phyloP scores from a whole-genome alignment of 805 yeast species.

The Yarrowia osloensis region DNA sequence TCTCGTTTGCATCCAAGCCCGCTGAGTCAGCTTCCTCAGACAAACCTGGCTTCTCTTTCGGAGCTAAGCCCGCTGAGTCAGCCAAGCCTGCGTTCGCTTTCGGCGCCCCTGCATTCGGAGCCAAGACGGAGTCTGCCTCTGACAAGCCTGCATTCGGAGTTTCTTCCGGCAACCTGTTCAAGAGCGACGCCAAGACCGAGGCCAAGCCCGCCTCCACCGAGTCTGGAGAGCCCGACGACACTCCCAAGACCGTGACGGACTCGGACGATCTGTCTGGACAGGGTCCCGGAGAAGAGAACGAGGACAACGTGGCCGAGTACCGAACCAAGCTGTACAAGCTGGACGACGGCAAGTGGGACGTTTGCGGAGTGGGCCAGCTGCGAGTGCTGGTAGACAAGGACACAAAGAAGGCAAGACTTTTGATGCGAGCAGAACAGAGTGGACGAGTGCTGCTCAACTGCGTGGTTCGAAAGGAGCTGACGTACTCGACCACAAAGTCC shows the following conservation, averaged over 20 bases:
- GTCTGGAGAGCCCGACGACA: conserved; percentile 30
- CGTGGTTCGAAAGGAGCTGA: conserved; percentile 56
- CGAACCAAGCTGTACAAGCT: conserved; percentile 71
- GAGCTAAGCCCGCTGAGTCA: conserved; percentile 33
- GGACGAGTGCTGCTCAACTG: conserved; percentile 75
- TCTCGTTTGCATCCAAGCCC: not conserved
- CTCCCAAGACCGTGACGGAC: conserved; percentile 35
- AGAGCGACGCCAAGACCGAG: not conserved
- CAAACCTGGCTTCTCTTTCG: conserved; percentile 35
- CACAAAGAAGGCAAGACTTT: conserved; percentile 64
- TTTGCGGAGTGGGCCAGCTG: conserved; percentile 75
- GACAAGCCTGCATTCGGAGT: conserved; percentile 16
- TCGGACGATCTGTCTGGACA: conserved; percentile 51
- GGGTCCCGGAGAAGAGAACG: conserved; percentile 86
- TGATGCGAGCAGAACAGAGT: conserved; percentile 87
- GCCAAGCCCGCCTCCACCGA: not conserved
- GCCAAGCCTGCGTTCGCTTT: conserved; percentile 34
- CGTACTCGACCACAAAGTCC: conserved; percentile 55
- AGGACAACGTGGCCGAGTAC: conserved; percentile 61
- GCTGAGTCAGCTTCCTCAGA: not conserved
- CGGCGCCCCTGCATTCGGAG: conserved; percentile 37
- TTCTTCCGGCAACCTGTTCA: conserved; percentile 13
- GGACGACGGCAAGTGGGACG: conserved; percentile 48
- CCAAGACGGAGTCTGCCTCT: not conserved
- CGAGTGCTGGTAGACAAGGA: conserved; percentile 65